Evolutionary conservation across 495 filamentous ascomycete species (phyloP), one percentile per base, ranked within the genome.

Genomic region (Penicillium flavigenum): DNA sequence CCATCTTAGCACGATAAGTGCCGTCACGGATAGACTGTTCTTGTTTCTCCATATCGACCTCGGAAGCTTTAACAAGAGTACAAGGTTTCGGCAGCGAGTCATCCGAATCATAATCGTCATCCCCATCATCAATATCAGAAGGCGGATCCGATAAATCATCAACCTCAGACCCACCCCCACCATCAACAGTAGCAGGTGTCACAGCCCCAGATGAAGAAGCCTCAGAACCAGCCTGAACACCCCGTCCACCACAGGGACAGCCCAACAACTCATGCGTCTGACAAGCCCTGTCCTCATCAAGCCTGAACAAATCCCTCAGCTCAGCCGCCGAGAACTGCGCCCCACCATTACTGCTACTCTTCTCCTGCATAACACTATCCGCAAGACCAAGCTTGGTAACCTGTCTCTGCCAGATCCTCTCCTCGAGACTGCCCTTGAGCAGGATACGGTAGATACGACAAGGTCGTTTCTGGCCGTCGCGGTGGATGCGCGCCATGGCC

Each of bases 321-420:
- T 92, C 89, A 53, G 88, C 83, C 6, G 71, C 70, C 5, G 87
- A 84, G 70, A 92, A 92, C 70, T 80, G 73, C 20, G 76, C 60
- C 16, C 77, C 76, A 27, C 51, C 26, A 24, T 53, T 53, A 42
- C 73, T 80, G 39, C 77, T 31, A 7, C 31, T 76, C 67, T 87
- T 89, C 48, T 84, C 72, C 59, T 87, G 84, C 72, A 88, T 83
- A 26, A 88, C 81, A 56, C 79, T 83, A 60, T 86, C 85, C 12
- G 84, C 84, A n/a, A 89, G 72, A 4, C 87, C 87, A 42, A 83
- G 74, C 72, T 93, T 93, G 34, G 85, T 88, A 3, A 90, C 74
- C 64, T 93, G 89, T n/a, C 89, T 76, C 67, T 92, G 89, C 75
- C 83, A 92, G 57, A 93, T 91, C 73, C 91, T 92, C 72, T 93